These are phyloP conservation scores for Chenopodium album DNA, from an alignment of 148 eudicot species.

Conservation along the genomic window DNA sequence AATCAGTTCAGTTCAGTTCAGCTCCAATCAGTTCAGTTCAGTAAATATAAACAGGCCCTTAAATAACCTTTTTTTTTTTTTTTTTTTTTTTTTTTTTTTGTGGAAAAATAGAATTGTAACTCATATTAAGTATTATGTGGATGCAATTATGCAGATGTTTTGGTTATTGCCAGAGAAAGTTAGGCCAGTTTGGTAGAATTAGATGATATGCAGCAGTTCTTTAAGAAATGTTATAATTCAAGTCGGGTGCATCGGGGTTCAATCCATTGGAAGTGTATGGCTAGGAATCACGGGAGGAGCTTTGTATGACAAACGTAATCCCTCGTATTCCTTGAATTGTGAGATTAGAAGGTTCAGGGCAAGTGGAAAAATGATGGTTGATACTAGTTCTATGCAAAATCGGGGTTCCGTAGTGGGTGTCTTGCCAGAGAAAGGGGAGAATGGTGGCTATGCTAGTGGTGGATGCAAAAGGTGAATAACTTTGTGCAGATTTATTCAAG, in stretches of 20 bases:
- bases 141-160: slow-evolving; percentile 17
- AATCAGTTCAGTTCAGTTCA: no score
- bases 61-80: background rate
- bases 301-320: slow-evolving; percentile 37
- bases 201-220: slow-evolving; percentile 65
- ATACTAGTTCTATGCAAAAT: slow-evolving; percentile 43
- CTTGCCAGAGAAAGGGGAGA: slow-evolving; percentile 53
- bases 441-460: slow-evolving; percentile 71
- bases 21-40: no score
- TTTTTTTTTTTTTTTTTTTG: no score
- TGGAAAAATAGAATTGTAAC: background rate
- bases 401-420: slow-evolving; percentile 35
- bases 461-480: slow-evolving; percentile 77
- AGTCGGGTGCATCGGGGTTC: slow-evolving; percentile 34
- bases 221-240: slow-evolving; percentile 43
- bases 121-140: background rate
- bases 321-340: slow-evolving; percentile 29
- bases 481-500: slow-evolving; percentile 13
- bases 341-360: slow-evolving; percentile 30
- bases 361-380: slow-evolving; percentile 65
- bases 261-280: slow-evolving; percentile 33
- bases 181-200: slow-evolving; percentile 30
- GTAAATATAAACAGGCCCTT: no score
- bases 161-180: slow-evolving; percentile 8
- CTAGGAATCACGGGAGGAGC: slow-evolving; percentile 24